Percentiles rank a stretch among this genome's conserved stretches.
These are phyloP conservation scores for Fragaria iinumae DNA, from an alignment of 306 rosid genomes.

Conservation along the genomic window DNA sequence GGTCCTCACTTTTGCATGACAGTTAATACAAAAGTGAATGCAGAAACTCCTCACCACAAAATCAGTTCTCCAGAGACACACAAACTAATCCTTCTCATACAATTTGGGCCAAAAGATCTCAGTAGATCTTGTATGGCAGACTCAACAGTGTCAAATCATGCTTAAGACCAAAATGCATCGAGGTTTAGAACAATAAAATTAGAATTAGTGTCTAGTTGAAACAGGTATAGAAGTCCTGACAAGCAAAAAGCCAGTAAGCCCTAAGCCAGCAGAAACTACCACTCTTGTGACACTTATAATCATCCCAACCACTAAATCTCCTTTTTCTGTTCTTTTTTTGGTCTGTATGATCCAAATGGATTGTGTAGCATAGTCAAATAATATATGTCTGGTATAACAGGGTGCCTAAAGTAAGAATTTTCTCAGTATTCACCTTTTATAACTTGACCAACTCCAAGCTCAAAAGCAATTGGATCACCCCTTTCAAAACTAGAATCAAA, in stretches of 20 bases:
- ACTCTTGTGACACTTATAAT: neutral
- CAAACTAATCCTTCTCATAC: neutral
- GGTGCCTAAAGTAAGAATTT: neutral
- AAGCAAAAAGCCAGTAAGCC: neutral
- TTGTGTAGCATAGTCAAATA: neutral
- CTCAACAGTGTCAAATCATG: neutral
- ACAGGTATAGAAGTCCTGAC: neutral
- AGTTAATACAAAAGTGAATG: neutral
- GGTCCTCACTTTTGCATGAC: neutral
- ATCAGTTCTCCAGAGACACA: neutral
- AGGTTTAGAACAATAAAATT: neutral
- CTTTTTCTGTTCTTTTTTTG: neutral
- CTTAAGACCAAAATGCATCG: neutral
- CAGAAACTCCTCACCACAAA: neutral
- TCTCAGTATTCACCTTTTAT: slow-evolving; percentile 61
- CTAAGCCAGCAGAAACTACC: neutral
- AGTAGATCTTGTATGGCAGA: neutral
- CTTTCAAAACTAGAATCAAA: slow-evolving; percentile 95
- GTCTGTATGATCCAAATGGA: neutral
- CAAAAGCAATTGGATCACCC: slow-evolving; percentile 79
- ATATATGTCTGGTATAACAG: neutral
- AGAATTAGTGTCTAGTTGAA: neutral
- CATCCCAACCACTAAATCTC: neutral
- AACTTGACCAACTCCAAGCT: slow-evolving; percentile 93
- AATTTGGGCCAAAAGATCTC: neutral